Percentiles rank a stretch among this genome's conserved stretches.
phyloP scores from a whole-genome alignment of 2,329 filamentous ascomycete species.

The Raffaelea albimanens region DNA sequence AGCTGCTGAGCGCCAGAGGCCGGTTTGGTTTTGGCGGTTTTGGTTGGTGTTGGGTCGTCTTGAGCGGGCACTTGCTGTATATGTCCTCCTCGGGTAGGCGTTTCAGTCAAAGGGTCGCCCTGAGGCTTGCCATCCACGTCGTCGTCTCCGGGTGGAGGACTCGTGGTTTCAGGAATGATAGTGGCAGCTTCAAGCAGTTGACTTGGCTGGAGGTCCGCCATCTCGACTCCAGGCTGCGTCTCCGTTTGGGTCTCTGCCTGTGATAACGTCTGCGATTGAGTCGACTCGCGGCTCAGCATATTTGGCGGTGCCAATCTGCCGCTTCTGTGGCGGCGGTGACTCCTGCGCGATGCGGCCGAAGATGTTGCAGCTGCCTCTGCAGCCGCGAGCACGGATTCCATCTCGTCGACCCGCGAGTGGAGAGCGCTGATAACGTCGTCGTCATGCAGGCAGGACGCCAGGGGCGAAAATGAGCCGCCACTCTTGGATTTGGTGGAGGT shows the following conservation, averaged over 20 bases:
- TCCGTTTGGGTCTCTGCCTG: too few species aligned
- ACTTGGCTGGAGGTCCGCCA: not conserved
- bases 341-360: not conserved
- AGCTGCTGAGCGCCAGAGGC: slow-evolving; percentile 7
- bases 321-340: not conserved
- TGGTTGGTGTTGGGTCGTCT: not conserved
- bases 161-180: not conserved
- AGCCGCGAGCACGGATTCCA: slow-evolving; percentile 24
- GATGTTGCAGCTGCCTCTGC: slow-evolving; percentile 7
- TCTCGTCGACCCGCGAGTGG: slow-evolving; percentile 32
- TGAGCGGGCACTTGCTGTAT: too few species aligned
- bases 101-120: too few species aligned
- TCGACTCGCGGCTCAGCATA: not conserved
- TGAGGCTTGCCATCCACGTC: too few species aligned
- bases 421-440: slow-evolving; percentile 20
- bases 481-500: slow-evolving; percentile 12
- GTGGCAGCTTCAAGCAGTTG: not conserved
- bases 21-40: not conserved
- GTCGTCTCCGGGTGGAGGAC: not conserved
- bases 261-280: too few species aligned
- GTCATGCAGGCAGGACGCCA: not conserved
- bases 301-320: not conserved
- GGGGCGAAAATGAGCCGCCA: too few species aligned
- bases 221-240: too few species aligned
- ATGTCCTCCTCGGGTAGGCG: too few species aligned